A percentile compares a stretch with the other conserved stretches of the same genome.
Conservation (phyloP, 1,139 yeast genomes). For the Lodderomyces jiufengensis region DNA sequence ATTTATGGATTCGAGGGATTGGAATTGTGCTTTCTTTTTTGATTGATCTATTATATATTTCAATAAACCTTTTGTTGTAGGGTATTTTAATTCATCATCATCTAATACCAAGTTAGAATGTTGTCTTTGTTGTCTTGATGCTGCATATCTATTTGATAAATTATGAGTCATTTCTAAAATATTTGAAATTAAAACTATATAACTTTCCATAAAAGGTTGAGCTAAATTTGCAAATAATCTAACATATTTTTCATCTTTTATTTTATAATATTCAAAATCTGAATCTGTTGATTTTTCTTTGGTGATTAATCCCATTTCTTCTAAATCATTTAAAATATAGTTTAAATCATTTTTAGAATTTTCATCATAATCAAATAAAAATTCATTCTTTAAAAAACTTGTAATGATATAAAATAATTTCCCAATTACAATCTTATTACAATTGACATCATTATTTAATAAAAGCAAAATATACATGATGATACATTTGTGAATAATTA, state of each 20-base stretch:
- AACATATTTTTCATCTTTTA: constrained; percentile 24
- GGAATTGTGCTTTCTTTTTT: constrained; percentile 15
- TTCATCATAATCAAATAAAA: constrained; percentile 42
- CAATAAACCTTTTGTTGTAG: constrained; percentile 39
- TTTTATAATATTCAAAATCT: constrained; percentile 18
- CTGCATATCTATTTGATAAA: constrained; percentile 13
- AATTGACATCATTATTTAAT: constrained; percentile 13
- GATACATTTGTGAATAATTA: constrained; percentile 37
- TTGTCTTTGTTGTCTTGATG: constrained; percentile 9
- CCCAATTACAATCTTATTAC: constrained; percentile 21
- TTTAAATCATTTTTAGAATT: constrained; percentile 29
- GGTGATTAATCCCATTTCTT: constrained; percentile 14
- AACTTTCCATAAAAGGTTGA: constrained; percentile 40
- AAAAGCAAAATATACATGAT: constrained; percentile 29
- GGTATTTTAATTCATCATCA: constrained; percentile 19
- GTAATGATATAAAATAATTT: constrained; percentile 34
- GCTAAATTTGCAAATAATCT: constrained; percentile 26
- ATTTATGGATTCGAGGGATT: constrained; percentile 34
- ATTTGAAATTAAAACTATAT: constrained; percentile 31
- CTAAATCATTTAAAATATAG: constrained; percentile 29
- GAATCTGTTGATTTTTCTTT: constrained; percentile 16
- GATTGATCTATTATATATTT: constrained; percentile 25
- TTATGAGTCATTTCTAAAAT: constrained; percentile 17
- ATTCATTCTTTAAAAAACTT: constrained; percentile 42
- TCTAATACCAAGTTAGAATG: constrained; percentile 12